Conservation (phyloP, 495 filamentous ascomycete species). For the Pyronema domesticum region DNA sequence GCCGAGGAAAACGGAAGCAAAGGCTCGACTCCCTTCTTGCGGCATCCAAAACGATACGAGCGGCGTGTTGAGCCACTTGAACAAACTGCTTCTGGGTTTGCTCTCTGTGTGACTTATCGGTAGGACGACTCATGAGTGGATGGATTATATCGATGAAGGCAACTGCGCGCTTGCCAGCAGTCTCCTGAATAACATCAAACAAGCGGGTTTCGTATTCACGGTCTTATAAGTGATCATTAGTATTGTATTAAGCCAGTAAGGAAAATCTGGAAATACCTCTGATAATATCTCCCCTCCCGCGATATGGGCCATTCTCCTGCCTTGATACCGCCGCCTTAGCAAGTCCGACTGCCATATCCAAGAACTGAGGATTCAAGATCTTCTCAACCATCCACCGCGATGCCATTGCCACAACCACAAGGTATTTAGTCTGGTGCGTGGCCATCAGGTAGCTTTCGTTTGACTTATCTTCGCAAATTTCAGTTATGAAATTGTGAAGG, state of each 20-base stretch:
- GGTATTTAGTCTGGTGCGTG: slow-evolving; percentile 10
- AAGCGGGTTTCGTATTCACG: background rate
- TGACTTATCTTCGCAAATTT: slow-evolving; percentile 6
- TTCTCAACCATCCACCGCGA: slow-evolving; percentile 1
- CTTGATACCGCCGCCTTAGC: background rate
- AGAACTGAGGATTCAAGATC: slow-evolving; percentile 4
- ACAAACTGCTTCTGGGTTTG: slow-evolving; percentile 2
- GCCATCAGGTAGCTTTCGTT: slow-evolving; percentile 5
- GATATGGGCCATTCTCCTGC: background rate
- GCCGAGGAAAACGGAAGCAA: background rate
- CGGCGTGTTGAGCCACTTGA: background rate
- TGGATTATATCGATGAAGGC: background rate
- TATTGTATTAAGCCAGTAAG: no score
- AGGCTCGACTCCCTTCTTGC: background rate
- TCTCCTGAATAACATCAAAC: background rate
- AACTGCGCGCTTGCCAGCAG: background rate
- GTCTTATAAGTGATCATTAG: background rate
- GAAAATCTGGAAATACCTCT: background rate
- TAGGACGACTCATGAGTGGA: slow-evolving; percentile 1
- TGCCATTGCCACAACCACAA: slow-evolving; percentile 13
- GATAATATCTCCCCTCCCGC: background rate
- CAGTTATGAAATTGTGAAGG: slow-evolving; percentile 3
- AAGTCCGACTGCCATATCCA: background rate
- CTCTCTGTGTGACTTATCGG: background rate
- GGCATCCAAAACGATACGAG: background rate